Evolutionary conservation across 2,329 filamentous ascomycete genomes (phyloP).

Genomic region (Diaporthe vexans): DNA sequence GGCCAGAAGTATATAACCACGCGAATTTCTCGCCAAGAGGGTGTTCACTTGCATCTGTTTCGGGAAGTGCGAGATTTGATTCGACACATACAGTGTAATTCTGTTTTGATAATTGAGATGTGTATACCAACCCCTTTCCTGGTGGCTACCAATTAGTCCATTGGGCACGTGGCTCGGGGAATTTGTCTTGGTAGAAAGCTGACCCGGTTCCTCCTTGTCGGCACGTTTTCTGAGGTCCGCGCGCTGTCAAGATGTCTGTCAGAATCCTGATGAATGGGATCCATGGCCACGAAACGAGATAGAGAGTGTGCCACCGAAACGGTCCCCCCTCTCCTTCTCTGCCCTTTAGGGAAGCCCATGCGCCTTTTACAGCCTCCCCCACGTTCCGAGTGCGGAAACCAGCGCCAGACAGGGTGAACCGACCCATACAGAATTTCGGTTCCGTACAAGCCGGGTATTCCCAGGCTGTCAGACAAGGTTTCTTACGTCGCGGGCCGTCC

Average conservation of each 20-base stretch:
- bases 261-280: no score
- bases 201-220: neutral
- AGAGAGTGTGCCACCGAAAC: no score
- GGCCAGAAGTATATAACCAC: conserved; percentile 10
- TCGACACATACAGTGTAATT: neutral
- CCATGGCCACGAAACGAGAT: no score
- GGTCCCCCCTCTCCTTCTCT: no score
- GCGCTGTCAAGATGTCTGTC: no score
- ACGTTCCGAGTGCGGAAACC: no score
- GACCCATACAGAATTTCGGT: conserved; percentile 11
- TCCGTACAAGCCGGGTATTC: neutral
- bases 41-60: neutral
- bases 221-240: neutral
- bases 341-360: no score
- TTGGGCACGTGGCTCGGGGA: neutral
- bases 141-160: neutral
- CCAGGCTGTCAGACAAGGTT: conserved; percentile 24
- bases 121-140: conserved; percentile 8
- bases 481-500: conserved; percentile 10
- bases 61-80: neutral
- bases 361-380: no score
- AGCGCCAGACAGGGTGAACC: no score
- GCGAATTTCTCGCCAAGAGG: neutral
- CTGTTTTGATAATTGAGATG: neutral
- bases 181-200: neutral